Base-by-base conservation (phyloP, 306 rosid species). In the Dalbergia cultrata region DNA sequence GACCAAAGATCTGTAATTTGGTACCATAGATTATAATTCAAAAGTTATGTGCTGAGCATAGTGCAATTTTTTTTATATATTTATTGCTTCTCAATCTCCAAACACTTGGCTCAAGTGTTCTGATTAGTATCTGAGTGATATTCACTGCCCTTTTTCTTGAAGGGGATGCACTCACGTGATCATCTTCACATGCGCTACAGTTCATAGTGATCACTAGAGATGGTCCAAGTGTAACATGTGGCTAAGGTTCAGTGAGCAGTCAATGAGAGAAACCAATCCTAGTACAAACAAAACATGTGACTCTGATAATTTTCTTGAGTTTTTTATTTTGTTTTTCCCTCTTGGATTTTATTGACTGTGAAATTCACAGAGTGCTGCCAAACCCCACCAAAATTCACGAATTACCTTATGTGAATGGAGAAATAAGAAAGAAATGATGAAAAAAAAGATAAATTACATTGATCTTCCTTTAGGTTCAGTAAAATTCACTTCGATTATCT, bases 131-230 rank as follows among this genome's bases (percentile, higher is more conserved):
- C 8, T 9, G 19, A 12, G 39, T 45, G 9, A 21, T 17, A 69
- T 69, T 22, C 5, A 44, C 43, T 47, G 6, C 53, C 56, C 13
- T 53, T 72, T 72, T 35, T 57, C 78, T 41, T 39, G 26, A 56
- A 73, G 13, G 19, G 33, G 41, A 54, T 39, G 21, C 13, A 57
- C 37, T 73, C 78, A 73, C 21, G 78, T 73, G 78, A 73, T 35
- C 35, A 17, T 54, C 49, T 72, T 72, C 65, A 72, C 64, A 70
- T 70, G 63, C 52, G 59, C 7, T 47, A 57, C 5, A 35, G 70
- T 64, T 2, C 5, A 37, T 4, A 31, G 33, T 8, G 63, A 8
- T 8, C n/a, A 43, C 7, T 12, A n/a, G 71, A 66, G 35, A 72
- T 34, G 75, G 61, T 70, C 50, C 47, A 6, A 54, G 34, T 19